These are phyloP conservation scores for Citrus sp. DNA, from an alignment of 345 rosid species.

Conservation along the genomic window DNA sequence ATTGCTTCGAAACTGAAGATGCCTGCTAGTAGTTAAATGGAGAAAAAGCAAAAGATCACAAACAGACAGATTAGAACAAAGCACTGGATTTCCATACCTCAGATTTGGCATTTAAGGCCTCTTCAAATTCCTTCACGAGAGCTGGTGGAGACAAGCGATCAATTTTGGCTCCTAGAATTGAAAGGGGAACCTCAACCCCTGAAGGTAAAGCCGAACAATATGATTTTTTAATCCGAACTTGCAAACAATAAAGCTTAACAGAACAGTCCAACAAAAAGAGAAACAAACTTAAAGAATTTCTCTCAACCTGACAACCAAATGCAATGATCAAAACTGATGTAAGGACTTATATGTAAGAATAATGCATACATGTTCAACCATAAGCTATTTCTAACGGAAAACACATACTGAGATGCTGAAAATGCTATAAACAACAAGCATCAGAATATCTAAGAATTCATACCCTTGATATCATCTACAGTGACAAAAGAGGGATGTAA, in stretches of 20 bases:
- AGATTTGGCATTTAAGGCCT: slow-evolving; percentile 32
- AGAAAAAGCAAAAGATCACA: neutral
- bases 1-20: neutral
- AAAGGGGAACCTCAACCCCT: slow-evolving; percentile 49
- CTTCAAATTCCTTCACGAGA: slow-evolving; percentile 48
- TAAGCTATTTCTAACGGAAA: neutral
- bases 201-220: slow-evolving; percentile 7
- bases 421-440: neutral
- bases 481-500: slow-evolving; percentile 74
- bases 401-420: neutral
- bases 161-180: slow-evolving; percentile 56
- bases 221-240: neutral
- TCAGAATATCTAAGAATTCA: neutral
- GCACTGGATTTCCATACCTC: slow-evolving; percentile 31
- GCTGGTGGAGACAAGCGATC: slow-evolving; percentile 43
- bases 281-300: neutral
- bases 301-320: neutral
- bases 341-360: neutral
- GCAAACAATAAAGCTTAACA: neutral
- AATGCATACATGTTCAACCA: neutral
- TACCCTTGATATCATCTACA: slow-evolving; percentile 73
- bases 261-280: neutral
- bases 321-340: neutral
- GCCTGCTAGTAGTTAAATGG: neutral
- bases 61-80: neutral